Conservation (phyloP, 441 rosid genomes). For the Cnidoscolus chayamansa region DNA sequence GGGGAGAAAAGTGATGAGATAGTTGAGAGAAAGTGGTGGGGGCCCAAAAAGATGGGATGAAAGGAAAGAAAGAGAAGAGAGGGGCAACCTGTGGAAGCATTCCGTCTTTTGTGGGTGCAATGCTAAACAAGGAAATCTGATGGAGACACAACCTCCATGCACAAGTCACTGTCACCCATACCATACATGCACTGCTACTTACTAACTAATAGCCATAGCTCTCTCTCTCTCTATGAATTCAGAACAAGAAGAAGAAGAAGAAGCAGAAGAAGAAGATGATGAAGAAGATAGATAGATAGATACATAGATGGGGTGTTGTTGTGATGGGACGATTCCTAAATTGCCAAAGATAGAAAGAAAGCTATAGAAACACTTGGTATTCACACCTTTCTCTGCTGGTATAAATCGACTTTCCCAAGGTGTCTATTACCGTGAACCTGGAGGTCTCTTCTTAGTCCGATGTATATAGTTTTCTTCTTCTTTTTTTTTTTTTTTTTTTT, state of each 20-base stretch:
- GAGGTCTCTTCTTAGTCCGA: constrained; percentile 13
- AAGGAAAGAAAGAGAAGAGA: constrained; percentile 50
- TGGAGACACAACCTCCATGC: constrained; percentile 49
- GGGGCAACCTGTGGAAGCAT: constrained; percentile 37
- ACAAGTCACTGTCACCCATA: constrained; percentile 25
- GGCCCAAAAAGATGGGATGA: constrained; percentile 23
- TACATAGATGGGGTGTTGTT: constrained; percentile 3
- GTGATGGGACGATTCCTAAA: constrained; percentile 63
- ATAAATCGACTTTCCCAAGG: constrained; percentile 59
- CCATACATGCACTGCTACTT: neutral
- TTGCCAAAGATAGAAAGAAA: constrained; percentile 46
- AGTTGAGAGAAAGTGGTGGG: constrained; percentile 19
- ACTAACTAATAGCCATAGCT: neutral
- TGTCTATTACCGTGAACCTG: constrained; percentile 10
- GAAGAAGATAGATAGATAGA: neutral
- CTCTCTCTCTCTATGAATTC: neutral
- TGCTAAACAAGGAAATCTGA: constrained; percentile 68
- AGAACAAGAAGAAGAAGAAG: neutral
- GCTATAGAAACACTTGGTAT: constrained; percentile 41
- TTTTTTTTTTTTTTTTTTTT: too few species aligned
- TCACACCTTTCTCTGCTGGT: constrained; percentile 62
- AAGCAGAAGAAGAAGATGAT: neutral
- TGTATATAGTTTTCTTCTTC: neutral
- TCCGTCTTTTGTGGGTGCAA: constrained; percentile 81
- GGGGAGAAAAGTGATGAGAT: constrained; percentile 16